Evolutionary conservation across 2,329 filamentous ascomycete genomes (phyloP).

Genomic region (Monosporascus sp.): DNA sequence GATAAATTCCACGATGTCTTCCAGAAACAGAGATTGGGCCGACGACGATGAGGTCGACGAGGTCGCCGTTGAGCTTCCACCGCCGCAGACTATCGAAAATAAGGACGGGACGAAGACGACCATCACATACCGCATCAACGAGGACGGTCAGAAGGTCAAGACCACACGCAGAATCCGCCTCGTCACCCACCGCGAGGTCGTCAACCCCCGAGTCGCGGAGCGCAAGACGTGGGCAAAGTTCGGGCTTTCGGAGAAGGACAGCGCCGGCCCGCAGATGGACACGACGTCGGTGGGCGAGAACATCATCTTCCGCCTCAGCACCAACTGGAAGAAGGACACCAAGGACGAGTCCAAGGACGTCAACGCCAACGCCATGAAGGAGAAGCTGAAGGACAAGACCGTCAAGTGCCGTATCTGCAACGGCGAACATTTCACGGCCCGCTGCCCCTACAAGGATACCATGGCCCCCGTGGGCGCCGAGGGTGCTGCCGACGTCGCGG

Average conservation of each 20-base stretch:
- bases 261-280: constrained; percentile 74
- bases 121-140: constrained; percentile 84
- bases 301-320: constrained; percentile 89
- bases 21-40: constrained; percentile 67
- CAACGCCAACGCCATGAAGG: constrained; percentile 70
- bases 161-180: constrained; percentile 93
- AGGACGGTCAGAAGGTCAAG: constrained; percentile 93
- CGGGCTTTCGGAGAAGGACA: constrained; percentile 80
- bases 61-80: constrained; percentile 64
- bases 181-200: constrained; percentile 83
- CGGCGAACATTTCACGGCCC: constrained; percentile 97
- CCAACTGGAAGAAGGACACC: constrained; percentile 89
- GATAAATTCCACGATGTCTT: background rate
- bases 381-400: constrained; percentile 95
- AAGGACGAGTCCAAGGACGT: constrained; percentile 72
- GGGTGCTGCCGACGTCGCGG: constrained; percentile 47
- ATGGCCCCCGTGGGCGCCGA: constrained; percentile 81
- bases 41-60: constrained; percentile 90
- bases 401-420: constrained; percentile 99
- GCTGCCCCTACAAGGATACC: constrained; percentile 99
- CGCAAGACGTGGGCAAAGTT: constrained; percentile 93
- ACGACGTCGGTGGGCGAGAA: constrained; percentile 96
- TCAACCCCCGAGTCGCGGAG: constrained; percentile 95
- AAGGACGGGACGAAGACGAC: constrained; percentile 98
- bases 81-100: constrained; percentile 86